Evolutionary conservation across 148 eudicot species (phyloP).

Genomic region (Diospyros lotus): DNA sequence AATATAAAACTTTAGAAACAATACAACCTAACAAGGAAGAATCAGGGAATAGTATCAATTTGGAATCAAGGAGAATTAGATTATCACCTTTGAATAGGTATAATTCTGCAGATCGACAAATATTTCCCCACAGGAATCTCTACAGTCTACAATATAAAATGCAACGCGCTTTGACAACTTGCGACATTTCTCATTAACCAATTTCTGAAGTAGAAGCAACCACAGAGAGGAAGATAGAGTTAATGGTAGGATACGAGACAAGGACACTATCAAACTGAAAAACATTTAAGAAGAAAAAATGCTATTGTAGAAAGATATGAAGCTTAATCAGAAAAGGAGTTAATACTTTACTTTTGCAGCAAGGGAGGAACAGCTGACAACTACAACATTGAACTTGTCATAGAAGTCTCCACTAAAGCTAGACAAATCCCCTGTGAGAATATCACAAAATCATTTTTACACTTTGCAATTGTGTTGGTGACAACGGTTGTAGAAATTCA

Average conservation of each 20-base stretch:
- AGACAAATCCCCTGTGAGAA: constrained; percentile 60
- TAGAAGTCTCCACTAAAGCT: constrained; percentile 53
- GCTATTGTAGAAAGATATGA: neutral
- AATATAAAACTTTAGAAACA: neutral
- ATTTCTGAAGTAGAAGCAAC: constrained; percentile 40
- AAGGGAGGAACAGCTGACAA: constrained; percentile 67
- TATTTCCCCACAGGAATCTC: constrained; percentile 92
- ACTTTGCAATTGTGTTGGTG: no score
- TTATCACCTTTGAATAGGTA: constrained; percentile 58
- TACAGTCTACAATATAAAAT: constrained; percentile 83
- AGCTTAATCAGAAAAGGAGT: neutral
- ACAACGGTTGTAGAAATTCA: no score
- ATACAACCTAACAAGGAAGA: neutral
- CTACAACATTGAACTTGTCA: constrained; percentile 78
- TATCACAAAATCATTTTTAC: no score
- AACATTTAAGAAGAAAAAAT: neutral
- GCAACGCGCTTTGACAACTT: constrained; percentile 73
- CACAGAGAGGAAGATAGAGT: neutral
- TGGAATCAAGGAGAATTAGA: neutral
- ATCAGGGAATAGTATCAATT: neutral
- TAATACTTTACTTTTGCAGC: constrained; percentile 49
- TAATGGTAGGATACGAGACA: neutral
- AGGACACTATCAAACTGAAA: neutral
- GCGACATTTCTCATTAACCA: constrained; percentile 78
- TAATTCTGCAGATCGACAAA: constrained; percentile 85